A percentile compares a stretch with the other conserved stretches of the same genome.
These are phyloP conservation scores for Butyriboletus loyo DNA, from an alignment of 768 basidiomycete genomes.

Conservation along the genomic window DNA sequence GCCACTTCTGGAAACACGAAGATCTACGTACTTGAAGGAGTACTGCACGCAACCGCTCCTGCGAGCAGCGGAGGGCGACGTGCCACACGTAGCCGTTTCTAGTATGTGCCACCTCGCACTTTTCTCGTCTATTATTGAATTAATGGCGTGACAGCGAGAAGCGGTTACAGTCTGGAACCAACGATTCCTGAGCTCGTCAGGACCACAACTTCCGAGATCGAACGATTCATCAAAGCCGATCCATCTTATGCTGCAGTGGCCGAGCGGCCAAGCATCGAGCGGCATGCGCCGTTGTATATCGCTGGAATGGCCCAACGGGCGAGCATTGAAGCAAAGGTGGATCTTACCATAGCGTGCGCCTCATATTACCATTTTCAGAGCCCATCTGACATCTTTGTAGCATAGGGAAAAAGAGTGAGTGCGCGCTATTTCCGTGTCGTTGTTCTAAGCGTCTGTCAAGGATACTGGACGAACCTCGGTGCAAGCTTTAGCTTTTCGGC, in stretches of 20 bases:
- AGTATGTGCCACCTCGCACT: background rate
- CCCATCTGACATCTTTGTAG: background rate
- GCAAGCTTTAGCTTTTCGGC: background rate
- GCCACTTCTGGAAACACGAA: background rate
- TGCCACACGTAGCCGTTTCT: background rate
- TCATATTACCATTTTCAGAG: no score
- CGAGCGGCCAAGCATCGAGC: background rate
- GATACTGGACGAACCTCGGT: background rate
- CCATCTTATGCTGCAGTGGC: background rate
- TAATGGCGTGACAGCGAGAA: background rate
- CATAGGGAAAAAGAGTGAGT: background rate
- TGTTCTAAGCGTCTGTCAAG: background rate
- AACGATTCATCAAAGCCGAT: background rate
- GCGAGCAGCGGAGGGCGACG: background rate
- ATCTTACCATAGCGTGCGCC: background rate
- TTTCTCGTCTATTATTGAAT: background rate
- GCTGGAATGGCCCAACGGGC: background rate
- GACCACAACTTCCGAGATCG: background rate
- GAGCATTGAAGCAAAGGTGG: background rate
- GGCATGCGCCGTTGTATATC: background rate
- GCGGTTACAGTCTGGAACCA: background rate
- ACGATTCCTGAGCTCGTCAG: background rate
- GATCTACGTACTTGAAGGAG: background rate
- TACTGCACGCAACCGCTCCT: background rate
- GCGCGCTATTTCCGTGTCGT: no score